Percentiles rank a stretch among this genome's conserved stretches.
phyloP scores from a whole-genome alignment of 345 rosid species.

The Microthlaspi erraticum region DNA sequence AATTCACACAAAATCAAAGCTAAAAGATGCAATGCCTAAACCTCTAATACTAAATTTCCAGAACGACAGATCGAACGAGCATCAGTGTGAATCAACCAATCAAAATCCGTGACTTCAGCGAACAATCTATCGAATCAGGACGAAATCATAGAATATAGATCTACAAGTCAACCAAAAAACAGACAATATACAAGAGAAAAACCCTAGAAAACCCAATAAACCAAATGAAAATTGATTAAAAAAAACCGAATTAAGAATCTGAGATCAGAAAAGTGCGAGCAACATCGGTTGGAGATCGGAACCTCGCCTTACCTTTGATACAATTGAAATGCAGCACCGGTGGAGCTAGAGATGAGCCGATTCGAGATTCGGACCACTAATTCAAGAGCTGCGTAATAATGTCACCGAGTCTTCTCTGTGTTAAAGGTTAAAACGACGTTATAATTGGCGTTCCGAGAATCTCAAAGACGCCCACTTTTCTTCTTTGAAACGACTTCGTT shows the following conservation, averaged over 20 bases:
- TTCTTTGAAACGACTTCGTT: constrained; percentile 6
- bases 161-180: constrained; percentile 40
- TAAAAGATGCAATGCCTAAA: background rate
- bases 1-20: constrained; percentile 30
- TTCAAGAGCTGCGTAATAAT: constrained; percentile 24
- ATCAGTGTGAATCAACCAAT: constrained; percentile 18
- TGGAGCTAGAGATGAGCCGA: constrained; percentile 34
- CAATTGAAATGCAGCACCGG: constrained; percentile 34
- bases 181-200: constrained; percentile 3
- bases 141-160: constrained; percentile 28
- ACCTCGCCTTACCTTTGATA: constrained; percentile 22
- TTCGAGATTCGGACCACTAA: constrained; percentile 36
- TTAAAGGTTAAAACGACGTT: constrained; percentile 8
- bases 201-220: constrained; percentile 1
- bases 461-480: background rate
- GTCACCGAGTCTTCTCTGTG: background rate
- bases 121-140: background rate
- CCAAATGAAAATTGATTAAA: background rate
- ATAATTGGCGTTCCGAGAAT: background rate
- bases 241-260: constrained; percentile 16
- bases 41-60: constrained; percentile 12
- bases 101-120: background rate
- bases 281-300: background rate
- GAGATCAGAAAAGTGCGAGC: constrained; percentile 4
- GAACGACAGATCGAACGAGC: constrained; percentile 32